Conservation (phyloP, 192 early-diverging fungal species). For the Podila clonocystis region DNA sequence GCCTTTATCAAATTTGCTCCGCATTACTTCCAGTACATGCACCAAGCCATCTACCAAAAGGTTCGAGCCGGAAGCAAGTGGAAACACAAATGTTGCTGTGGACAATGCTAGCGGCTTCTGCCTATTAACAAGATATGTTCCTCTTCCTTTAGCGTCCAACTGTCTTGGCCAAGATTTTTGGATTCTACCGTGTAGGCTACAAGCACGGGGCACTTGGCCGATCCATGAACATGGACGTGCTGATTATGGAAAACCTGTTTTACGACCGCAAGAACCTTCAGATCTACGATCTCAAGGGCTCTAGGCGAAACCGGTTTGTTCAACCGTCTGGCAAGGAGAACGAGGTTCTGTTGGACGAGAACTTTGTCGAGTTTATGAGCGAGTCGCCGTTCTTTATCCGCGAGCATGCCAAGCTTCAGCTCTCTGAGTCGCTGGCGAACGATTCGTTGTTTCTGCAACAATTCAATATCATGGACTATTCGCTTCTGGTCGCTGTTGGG, state of each 20-base stretch:
- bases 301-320: slow-evolving; percentile 93
- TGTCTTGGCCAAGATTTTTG: slow-evolving; percentile 89
- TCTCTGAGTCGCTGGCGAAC: slow-evolving; percentile 88
- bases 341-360: slow-evolving; percentile 94
- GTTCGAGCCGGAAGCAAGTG: slow-evolving; percentile 35
- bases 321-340: slow-evolving; percentile 85
- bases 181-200: slow-evolving; percentile 91
- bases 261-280: slow-evolving; percentile 77
- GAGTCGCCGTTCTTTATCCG: slow-evolving; percentile 92
- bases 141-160: slow-evolving; percentile 71
- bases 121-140: not conserved
- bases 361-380: slow-evolving; percentile 88
- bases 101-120: not conserved
- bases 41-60: slow-evolving; percentile 81
- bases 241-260: slow-evolving; percentile 98
- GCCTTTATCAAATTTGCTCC: slow-evolving; percentile 92
- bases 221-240: slow-evolving; percentile 86
- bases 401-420: slow-evolving; percentile 86
- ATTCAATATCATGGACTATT: slow-evolving; percentile 99
- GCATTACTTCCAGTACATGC: slow-evolving; percentile 88
- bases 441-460: slow-evolving; percentile 95
- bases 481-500: slow-evolving; percentile 93
- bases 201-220: slow-evolving; percentile 88
- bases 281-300: slow-evolving; percentile 95
- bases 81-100: not conserved